Evolutionary conservation across 352 stramenopile species (phyloP).

Genomic region (Phytopythium boreale): DNA sequence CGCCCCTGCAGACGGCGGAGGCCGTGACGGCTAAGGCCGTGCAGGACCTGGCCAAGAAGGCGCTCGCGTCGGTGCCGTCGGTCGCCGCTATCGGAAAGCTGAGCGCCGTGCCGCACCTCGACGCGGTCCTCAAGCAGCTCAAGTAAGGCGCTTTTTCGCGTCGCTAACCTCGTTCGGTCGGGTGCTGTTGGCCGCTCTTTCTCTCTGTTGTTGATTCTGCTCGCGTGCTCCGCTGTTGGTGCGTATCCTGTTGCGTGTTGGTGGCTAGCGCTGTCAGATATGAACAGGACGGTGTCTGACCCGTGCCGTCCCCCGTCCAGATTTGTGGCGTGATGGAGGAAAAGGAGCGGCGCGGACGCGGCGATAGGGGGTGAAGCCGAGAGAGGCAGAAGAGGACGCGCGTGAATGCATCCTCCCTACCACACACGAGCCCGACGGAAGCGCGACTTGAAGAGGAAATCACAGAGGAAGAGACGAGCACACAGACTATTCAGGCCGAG

Average conservation of each 20-base stretch:
- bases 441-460: neutral
- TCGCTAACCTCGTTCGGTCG: neutral
- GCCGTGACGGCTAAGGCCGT: slow-evolving; percentile 61
- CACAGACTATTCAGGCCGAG: slow-evolving; percentile 4
- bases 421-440: neutral
- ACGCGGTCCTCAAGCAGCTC: slow-evolving; percentile 73
- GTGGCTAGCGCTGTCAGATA: no score
- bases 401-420: neutral
- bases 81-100: slow-evolving; percentile 78
- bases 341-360: no score
- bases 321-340: neutral
- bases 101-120: slow-evolving; percentile 62
- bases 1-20: slow-evolving; percentile 34
- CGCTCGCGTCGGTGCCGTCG: slow-evolving; percentile 64
- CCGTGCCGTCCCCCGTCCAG: neutral
- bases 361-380: neutral
- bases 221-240: neutral
- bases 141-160: slow-evolving; percentile 43
- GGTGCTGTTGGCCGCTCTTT: neutral
- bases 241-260: neutral
- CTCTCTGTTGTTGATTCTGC: neutral
- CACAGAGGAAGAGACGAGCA: neutral
- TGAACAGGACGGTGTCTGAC: neutral
- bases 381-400: neutral
- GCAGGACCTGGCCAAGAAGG: slow-evolving; percentile 77